Base-by-base conservation (phyloP, 352 stramenopile species). In the Peronospora tabacina region DNA sequence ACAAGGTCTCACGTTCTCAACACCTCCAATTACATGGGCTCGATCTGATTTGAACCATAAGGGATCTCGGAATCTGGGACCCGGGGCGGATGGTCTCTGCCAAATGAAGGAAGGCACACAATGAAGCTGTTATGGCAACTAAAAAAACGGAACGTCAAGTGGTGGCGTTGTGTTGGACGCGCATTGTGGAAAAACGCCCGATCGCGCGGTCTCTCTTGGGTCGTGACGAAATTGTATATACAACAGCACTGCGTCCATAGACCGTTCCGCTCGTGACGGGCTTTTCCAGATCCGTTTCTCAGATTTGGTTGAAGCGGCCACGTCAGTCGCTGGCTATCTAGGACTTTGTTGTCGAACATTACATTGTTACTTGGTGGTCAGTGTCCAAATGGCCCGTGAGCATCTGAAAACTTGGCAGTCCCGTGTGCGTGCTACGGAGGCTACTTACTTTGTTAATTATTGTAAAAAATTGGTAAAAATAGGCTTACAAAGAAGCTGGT, bases 181-280 rank as follows among this genome's bases (percentile, higher is more conserved):
- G 40, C 30, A 28, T 19, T 43, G 33, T 49, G 15, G 22, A 32
- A 41, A 30, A 29, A 42, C 43, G 57, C 57, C n/a, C 46, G 37
- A 61, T 66, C 42, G 52, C 34, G 38, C 28, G 49, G 35, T 44
- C 49, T 59, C 38, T 63, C 41, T 47, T 47, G 26, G 48, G 38
- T 40, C 39, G 22, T 22, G 43, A 43, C 24, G 39, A 33, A 28
- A 34, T 42, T 44, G 20, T 22, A 20, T 29, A 32, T 32, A 43
- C 37, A 13, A 43, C 17, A 15, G 38, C 22, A 44, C 38, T 35
- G 35, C 26, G 22, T 49, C 15, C 49, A 60, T 49, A 60, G 43
- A 37, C 55, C 37, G 20, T 36, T 56, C 49, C 15, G 26, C 37
- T 20, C 22, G 38, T 30, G 10, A 15, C 9, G 22, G 22, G 22